Conservation (phyloP, 768 basidiomycete genomes). For the Suillus sp. region DNA sequence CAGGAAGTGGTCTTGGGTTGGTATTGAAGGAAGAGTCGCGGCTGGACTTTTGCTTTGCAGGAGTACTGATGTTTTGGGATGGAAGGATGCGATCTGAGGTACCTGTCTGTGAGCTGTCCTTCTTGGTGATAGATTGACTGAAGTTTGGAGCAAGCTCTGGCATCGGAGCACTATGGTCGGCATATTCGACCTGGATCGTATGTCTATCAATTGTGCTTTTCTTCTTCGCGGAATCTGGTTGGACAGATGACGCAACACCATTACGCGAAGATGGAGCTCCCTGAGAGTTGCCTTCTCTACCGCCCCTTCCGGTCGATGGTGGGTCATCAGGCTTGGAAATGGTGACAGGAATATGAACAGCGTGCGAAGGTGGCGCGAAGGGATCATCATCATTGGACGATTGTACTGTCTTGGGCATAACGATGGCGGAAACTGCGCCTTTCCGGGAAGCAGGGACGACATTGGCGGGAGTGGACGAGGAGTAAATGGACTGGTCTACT, state of each 20-base stretch:
- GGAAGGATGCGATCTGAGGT: slow-evolving; percentile 11
- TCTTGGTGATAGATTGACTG: slow-evolving; percentile 27
- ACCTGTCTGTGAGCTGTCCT: slow-evolving; percentile 15
- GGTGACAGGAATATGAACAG: slow-evolving; percentile 31
- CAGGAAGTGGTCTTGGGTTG: slow-evolving; percentile 35
- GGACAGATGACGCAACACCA: slow-evolving; percentile 29
- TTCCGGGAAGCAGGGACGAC: slow-evolving; percentile 42
- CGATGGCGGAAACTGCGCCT: slow-evolving; percentile 41
- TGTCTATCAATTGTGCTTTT: slow-evolving; percentile 59
- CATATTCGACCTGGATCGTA: slow-evolving; percentile 96
- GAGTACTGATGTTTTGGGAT: slow-evolving; percentile 20
- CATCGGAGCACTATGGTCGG: slow-evolving; percentile 51
- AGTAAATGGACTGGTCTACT: slow-evolving; percentile 54
- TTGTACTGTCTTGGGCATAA: slow-evolving; percentile 46
- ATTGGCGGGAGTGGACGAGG: slow-evolving; percentile 36
- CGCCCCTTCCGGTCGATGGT: slow-evolving; percentile 20
- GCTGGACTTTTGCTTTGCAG: slow-evolving; percentile 22
- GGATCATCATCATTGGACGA: slow-evolving; percentile 66
- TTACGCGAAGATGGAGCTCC: slow-evolving; percentile 20
- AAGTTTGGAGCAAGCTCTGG: slow-evolving; percentile 22
- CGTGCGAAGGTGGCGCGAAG: slow-evolving; percentile 51
- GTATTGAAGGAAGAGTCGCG: slow-evolving; percentile 17
- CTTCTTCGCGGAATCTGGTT: slow-evolving; percentile 48
- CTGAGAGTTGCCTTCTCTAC: slow-evolving; percentile 24
- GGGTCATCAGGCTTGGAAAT: slow-evolving; percentile 32